Conservation (phyloP, 495 filamentous ascomycete species). For the Penicillium salamii region DNA sequence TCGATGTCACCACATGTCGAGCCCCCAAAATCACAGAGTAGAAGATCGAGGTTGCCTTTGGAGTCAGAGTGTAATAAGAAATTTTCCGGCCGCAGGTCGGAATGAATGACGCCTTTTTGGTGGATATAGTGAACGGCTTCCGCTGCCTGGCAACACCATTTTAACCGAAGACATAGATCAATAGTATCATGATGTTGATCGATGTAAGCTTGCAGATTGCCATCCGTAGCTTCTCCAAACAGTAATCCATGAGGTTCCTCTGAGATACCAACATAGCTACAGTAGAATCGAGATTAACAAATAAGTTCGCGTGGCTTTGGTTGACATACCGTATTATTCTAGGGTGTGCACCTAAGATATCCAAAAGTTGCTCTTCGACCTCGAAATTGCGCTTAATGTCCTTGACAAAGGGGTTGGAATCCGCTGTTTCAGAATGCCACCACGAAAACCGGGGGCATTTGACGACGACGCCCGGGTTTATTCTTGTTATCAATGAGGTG, state of each 20-base stretch:
- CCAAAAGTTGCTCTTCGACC: conserved; percentile 14
- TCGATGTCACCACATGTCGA: conserved; percentile 1
- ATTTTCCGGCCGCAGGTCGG: background rate
- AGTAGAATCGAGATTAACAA: too few relatives aligned
- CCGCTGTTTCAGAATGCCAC: conserved; percentile 12
- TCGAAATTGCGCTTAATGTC: conserved; percentile 16
- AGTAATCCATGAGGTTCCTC: conserved; percentile 14
- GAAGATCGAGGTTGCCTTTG: background rate
- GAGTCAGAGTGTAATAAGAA: too few relatives aligned
- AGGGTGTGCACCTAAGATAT: conserved; percentile 12
- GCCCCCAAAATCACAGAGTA: background rate
- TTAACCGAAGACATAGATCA: conserved; percentile 14
- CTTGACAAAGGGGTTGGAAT: too few relatives aligned
- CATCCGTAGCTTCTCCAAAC: too few relatives aligned
- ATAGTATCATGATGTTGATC: conserved; percentile 12
- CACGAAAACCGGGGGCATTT: conserved; percentile 16
- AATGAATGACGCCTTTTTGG: conserved; percentile 6
- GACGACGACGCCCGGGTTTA: conserved; percentile 7
- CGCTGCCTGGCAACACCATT: conserved; percentile 22
- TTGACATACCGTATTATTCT: conserved; percentile 16
- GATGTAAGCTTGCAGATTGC: conserved; percentile 19
- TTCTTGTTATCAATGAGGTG: too few relatives aligned
- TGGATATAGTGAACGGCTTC: conserved; percentile 20
- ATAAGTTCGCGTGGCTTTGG: background rate
- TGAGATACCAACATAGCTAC: conserved; percentile 6